Base-by-base conservation (phyloP, 257 asterid species). In the Plantago elongata region DNA sequence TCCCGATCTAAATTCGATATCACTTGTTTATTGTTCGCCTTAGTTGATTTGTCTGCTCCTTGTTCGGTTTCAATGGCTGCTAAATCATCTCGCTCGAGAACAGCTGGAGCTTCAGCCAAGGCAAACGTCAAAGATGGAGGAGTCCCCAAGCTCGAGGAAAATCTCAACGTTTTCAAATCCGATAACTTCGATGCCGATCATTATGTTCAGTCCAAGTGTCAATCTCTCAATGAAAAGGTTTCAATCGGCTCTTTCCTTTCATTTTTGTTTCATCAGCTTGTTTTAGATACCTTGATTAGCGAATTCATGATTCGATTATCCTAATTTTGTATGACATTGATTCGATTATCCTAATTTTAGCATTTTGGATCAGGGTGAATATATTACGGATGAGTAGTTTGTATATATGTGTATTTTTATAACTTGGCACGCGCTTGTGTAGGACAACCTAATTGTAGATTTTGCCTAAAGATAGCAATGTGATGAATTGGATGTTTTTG, bases 101-200 rank as follows among this genome's bases (percentile, higher is more conserved):
- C 82, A 57, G 75, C 74, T 38, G 89, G 77, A 48, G 74, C 82
- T 64, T 70, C 85, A 62, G 81, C 79, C 3, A 89, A 89, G 75
- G 83, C 76, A 15, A 72, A 46, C 72, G 71, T 45, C 77, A 79
- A 78, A 71, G 98, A 85, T 52, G 83, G 64, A 46, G 83, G 64
- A 46, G 95, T 84, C 51, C 70, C 75, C 62, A 93, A 87, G 77
- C 78, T 89, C 57, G 97, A 93, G 81, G 95, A 93, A 38, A 87
- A 89, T 83, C 95, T 93, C 73, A 84, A 81, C 75, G 85, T 87
- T 70, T 93, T 93, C 88, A 89, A 85, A 76, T 77, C 99, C 76
- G 97, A 93, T 76, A 74, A 55, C 67, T 93, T 84, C 79, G 96
- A 93, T 69, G 97, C 97, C 66, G 99, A 93, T 79, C 69, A 75